Evolutionary conservation across 2,329 filamentous ascomycete genomes (phyloP).

Genomic region (Penicillium griseofulvum): DNA sequence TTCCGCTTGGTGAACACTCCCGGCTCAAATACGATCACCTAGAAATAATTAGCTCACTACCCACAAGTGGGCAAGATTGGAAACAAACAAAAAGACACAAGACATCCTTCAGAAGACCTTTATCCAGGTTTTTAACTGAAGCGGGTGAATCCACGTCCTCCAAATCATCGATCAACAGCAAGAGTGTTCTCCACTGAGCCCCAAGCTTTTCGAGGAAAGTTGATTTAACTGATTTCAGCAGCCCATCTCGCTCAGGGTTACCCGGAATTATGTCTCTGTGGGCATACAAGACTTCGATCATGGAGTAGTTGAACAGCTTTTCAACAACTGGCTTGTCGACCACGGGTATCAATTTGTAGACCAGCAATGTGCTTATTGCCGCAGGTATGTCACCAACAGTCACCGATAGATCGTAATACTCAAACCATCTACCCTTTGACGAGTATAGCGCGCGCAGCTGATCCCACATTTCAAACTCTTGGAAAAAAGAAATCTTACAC

Average conservation of each 20-base stretch:
- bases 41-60: not conserved
- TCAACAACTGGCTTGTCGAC: slow-evolving; percentile 2
- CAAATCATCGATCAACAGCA: not conserved
- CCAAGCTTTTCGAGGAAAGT: slow-evolving; percentile 1
- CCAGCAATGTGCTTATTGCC: slow-evolving; percentile 7
- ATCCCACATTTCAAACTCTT: slow-evolving; percentile 19
- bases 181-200: not conserved
- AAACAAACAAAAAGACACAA: slow-evolving; percentile 7
- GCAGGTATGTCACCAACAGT: slow-evolving; percentile 6
- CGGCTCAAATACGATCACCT: slow-evolving; percentile 6
- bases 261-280: not conserved
- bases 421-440: slow-evolving; percentile 7
- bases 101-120: not conserved
- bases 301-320: not conserved
- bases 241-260: not conserved
- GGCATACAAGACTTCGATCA: slow-evolving; percentile 2
- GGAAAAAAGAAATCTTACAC: slow-evolving; percentile 17
- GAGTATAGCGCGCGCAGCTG: slow-evolving; percentile 11
- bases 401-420: slow-evolving; percentile 14
- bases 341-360: slow-evolving; percentile 1
- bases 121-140: not conserved
- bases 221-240: not conserved
- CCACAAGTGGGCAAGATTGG: not conserved
- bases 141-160: not conserved
- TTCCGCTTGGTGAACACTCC: not conserved